Evolutionary conservation across 1,284 basidiomycete species (phyloP).

Genomic region (Ustilago loliicola): DNA sequence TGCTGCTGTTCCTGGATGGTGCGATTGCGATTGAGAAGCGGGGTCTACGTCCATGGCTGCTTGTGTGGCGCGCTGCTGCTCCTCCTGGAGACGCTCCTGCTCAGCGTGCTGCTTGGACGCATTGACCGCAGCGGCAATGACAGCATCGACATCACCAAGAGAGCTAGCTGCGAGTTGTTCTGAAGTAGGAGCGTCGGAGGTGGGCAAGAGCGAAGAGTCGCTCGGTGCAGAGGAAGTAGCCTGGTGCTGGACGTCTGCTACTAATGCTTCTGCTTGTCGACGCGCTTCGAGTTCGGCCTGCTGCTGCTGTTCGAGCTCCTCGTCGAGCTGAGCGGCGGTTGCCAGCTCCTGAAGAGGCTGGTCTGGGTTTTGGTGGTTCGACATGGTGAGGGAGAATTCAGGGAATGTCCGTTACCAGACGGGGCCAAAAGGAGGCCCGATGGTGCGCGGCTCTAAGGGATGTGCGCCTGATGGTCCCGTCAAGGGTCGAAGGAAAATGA

Average conservation of each 20-base stretch:
- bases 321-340: slow-evolving; percentile 53
- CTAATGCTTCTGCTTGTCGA: slow-evolving; percentile 29
- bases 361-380: slow-evolving; percentile 46
- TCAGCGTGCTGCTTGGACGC: slow-evolving; percentile 46
- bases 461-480: slow-evolving; percentile 10
- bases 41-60: slow-evolving; percentile 35
- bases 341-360: slow-evolving; percentile 55
- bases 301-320: slow-evolving; percentile 50
- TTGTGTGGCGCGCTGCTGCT: slow-evolving; percentile 19
- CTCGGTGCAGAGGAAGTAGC: slow-evolving; percentile 19
- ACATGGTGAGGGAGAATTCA: slow-evolving; percentile 29
- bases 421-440: not conserved
- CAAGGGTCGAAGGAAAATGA: not conserved
- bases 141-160: slow-evolving; percentile 47
- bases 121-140: slow-evolving; percentile 48
- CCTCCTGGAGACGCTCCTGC: slow-evolving; percentile 35
- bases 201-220: slow-evolving; percentile 3
- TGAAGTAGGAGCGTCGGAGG: slow-evolving; percentile 14
- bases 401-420: not conserved
- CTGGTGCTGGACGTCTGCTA: slow-evolving; percentile 15
- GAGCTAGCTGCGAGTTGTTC: slow-evolving; percentile 34
- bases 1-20: not conserved
- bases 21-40: slow-evolving; percentile 12
- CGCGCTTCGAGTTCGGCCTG: slow-evolving; percentile 37
- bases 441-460: slow-evolving; percentile 2